These are phyloP conservation scores for Alternaria sp. DNA, from an alignment of 2,329 filamentous ascomycete genomes.

Conservation along the genomic window DNA sequence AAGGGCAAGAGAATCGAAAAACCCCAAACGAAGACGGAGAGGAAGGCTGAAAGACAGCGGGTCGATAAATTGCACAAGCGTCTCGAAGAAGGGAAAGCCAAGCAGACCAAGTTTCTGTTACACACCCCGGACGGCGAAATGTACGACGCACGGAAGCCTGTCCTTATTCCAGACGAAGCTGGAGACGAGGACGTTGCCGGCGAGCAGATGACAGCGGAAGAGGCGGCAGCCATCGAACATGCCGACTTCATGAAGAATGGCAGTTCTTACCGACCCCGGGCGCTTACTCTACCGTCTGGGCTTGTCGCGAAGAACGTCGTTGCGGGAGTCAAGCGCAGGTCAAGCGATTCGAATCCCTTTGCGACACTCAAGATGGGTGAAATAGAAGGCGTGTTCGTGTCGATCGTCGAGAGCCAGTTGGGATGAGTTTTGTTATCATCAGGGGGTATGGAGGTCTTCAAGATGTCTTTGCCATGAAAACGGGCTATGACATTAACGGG, in stretches of 20 bases:
- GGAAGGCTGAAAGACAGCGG: background rate
- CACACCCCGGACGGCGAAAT: slow-evolving; percentile 1
- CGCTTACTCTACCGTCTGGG: background rate
- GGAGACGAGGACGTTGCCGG: background rate
- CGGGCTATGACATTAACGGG: background rate
- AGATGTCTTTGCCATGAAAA: background rate
- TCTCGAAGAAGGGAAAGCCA: background rate
- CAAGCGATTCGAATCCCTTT: background rate
- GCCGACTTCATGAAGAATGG: background rate
- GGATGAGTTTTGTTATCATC: background rate
- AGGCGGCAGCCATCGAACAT: background rate
- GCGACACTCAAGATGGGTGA: background rate
- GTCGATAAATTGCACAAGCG: background rate
- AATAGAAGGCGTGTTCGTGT: background rate
- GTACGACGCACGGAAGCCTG: background rate
- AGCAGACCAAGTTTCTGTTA: background rate
- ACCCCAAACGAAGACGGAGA: background rate
- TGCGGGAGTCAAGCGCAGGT: background rate
- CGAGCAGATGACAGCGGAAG: background rate
- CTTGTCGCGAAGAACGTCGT: background rate
- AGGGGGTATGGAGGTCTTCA: background rate
- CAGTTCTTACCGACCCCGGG: background rate
- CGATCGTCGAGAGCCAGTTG: background rate
- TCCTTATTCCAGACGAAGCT: background rate
- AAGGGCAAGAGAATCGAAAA: background rate